These are phyloP conservation scores for Septoria petroselini DNA, from an alignment of 2,329 filamentous ascomycete species.

Conservation along the genomic window DNA sequence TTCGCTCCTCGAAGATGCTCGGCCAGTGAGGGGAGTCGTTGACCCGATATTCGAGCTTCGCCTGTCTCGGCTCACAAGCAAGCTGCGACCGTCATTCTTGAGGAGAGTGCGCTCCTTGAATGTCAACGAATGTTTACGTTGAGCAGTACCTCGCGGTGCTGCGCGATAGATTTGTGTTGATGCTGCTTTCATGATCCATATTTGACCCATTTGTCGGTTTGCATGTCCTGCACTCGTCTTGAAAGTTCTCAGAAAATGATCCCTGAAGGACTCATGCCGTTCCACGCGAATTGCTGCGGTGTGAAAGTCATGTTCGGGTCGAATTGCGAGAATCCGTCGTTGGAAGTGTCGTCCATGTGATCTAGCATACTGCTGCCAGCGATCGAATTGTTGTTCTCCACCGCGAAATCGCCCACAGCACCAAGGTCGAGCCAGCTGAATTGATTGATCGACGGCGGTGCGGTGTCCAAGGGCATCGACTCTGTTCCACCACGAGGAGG, in stretches of 20 bases:
- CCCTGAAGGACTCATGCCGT: conserved; percentile 28
- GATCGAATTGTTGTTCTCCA: conserved; percentile 35
- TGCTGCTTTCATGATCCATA: neutral
- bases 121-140: no score
- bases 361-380: conserved; percentile 33
- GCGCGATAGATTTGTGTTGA: no score
- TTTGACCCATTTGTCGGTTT: neutral
- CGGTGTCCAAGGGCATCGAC: conserved; percentile 23
- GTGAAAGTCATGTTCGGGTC: conserved; percentile 32
- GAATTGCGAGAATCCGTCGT: conserved; percentile 32
- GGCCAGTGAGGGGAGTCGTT: no score
- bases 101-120: no score
- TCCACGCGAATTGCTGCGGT: conserved; percentile 31
- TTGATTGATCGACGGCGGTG: conserved; percentile 45
- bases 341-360: conserved; percentile 32
- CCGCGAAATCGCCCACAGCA: conserved; percentile 56
- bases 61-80: no score
- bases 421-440: conserved; percentile 63
- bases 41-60: no score
- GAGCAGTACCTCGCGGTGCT: no score
- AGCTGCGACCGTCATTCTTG: no score
- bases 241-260: conserved; percentile 31
- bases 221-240: no score
- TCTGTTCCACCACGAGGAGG: conserved; percentile 8
- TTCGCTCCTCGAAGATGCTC: no score